These are phyloP conservation scores for Sextonia rubra DNA, from an alignment of 164 flowering plant genomes.

Conservation along the genomic window DNA sequence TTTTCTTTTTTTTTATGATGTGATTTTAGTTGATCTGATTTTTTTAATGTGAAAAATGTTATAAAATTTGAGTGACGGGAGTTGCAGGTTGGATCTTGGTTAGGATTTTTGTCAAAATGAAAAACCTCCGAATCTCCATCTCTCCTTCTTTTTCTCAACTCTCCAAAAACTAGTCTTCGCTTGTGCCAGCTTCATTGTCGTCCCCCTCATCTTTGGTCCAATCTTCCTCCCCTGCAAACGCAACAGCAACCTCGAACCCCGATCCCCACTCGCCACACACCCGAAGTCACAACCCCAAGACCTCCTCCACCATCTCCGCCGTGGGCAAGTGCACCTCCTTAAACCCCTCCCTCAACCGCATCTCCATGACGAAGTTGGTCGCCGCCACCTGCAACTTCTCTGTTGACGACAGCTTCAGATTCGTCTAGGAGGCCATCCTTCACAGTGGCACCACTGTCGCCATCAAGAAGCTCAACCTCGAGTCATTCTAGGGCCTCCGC, in stretches of 20 bases:
- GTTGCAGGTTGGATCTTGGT: too few species aligned
- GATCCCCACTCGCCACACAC: neutral
- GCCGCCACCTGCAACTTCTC: slow-evolving; percentile 59
- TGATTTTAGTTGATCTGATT: too few species aligned
- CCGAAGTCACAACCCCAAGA: neutral
- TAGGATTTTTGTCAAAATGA: too few species aligned
- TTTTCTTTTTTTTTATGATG: too few species aligned
- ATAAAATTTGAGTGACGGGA: too few species aligned
- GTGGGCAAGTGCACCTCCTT: slow-evolving; percentile 49
- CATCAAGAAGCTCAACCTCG: slow-evolving; percentile 59
- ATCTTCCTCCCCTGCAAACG: slow-evolving; percentile 35
- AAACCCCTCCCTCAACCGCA: slow-evolving; percentile 43
- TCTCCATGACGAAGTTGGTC: slow-evolving; percentile 66
- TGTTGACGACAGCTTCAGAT: slow-evolving; percentile 79
- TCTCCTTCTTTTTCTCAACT: neutral
- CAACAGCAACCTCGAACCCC: slow-evolving; percentile 11
- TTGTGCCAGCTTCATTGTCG: slow-evolving; percentile 39
- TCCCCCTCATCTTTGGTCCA: slow-evolving; percentile 31
- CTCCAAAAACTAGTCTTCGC: slow-evolving; percentile 44
- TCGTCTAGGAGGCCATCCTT: slow-evolving; percentile 63
- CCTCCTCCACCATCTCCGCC: slow-evolving; percentile 6
- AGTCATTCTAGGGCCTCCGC: slow-evolving; percentile 78
- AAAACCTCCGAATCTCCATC: too few species aligned
- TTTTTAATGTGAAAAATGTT: too few species aligned
- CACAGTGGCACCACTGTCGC: slow-evolving; percentile 56